These are phyloP conservation scores for Paramecium pentaurelia DNA, from an alignment of 73 alveolate genomes.

Conservation along the genomic window DNA sequence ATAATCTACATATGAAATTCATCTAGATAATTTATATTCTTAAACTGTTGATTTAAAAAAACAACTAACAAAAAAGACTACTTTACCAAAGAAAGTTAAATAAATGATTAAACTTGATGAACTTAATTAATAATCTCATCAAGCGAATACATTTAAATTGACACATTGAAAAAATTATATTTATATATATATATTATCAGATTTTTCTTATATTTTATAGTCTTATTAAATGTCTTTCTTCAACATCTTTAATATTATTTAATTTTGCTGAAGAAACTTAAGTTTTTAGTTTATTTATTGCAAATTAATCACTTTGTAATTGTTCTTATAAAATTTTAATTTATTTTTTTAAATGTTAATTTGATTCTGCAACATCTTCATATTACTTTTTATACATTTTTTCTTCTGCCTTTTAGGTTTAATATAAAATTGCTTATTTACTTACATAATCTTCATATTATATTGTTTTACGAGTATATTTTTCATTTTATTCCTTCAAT, in stretches of 20 bases:
- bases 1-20: slow-evolving; percentile 26
- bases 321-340: background rate
- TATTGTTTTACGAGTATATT: background rate
- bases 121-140: background rate
- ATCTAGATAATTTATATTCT: slow-evolving; percentile 35
- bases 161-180: background rate
- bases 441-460: background rate
- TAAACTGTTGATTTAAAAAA: background rate
- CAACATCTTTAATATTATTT: background rate
- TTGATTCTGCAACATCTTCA: slow-evolving; percentile 1
- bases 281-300: background rate
- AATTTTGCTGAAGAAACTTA: background rate
- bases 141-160: background rate
- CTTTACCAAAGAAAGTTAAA: slow-evolving; percentile 20
- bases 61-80: background rate
- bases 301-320: background rate
- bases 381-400: background rate
- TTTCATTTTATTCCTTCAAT: background rate
- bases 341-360: background rate
- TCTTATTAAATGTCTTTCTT: background rate
- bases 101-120: slow-evolving; percentile 12
- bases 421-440: background rate
- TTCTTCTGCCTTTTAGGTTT: background rate
- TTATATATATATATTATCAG: background rate
- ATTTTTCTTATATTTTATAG: slow-evolving; percentile 16